These are phyloP conservation scores for Rubia tinctorum DNA, from an alignment of 305 asterid species.

Conservation along the genomic window DNA sequence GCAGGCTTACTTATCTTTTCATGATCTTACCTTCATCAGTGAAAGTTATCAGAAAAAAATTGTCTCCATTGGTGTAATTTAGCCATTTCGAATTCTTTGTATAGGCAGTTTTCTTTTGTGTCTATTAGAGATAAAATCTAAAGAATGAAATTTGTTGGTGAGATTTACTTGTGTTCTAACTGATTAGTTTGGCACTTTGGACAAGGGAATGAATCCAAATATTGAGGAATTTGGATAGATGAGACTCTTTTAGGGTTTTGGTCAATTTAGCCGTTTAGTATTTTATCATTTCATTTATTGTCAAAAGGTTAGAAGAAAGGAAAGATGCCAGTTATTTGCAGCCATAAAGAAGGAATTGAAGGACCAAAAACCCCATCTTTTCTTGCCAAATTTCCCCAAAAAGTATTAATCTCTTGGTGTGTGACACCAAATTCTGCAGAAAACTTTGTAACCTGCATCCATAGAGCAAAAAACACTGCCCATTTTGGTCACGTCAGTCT, in stretches of 20 bases:
- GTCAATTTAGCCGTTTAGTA: constrained; percentile 11
- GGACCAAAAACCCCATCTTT: background rate
- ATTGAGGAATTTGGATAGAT: background rate
- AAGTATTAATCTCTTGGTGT: background rate
- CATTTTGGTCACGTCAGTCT: constrained; percentile 35
- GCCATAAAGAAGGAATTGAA: constrained; percentile 1
- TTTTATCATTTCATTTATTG: background rate
- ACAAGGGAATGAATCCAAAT: background rate
- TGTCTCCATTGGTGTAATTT: constrained; percentile 12
- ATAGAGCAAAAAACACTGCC: constrained; percentile 41
- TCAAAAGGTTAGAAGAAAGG: background rate
- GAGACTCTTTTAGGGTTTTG: background rate
- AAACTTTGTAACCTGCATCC: constrained; percentile 61
- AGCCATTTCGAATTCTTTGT: constrained; percentile 21
- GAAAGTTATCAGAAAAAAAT: background rate
- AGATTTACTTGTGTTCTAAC: background rate
- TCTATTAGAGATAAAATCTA: constrained; percentile 7
- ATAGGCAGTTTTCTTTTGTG: constrained; percentile 15
- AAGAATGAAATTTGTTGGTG: constrained; percentile 16
- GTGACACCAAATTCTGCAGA: constrained; percentile 33
- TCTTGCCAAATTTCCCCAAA: background rate
- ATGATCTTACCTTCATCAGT: constrained; percentile 26
- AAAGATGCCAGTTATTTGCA: background rate
- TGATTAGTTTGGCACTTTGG: background rate
- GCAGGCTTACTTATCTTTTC: no score